Base-by-base conservation (phyloP, 225 moss, liverwort and hornwort genomes). In the Polytrichum commune region DNA sequence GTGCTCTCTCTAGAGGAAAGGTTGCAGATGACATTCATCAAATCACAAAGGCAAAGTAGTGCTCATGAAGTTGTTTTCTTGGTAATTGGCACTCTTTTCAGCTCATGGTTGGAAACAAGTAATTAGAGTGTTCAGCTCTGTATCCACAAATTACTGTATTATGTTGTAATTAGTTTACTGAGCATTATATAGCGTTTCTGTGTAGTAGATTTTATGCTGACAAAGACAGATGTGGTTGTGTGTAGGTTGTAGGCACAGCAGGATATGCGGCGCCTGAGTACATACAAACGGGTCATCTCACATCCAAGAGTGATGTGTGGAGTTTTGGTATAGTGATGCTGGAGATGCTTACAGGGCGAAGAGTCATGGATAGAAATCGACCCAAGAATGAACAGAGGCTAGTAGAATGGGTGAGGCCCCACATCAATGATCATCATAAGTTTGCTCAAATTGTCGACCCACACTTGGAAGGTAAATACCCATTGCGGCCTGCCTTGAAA, bases 321-420 rank as follows among this genome's bases (percentile, higher is more conserved):
- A 92, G 89, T 77, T 92, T 87, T 62, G 91, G 91, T 55, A 78
- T 85, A 55, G 79, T 92, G 62, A 78, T 81, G 64, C 82, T 92
- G 58, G 91, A 89, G 70, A 84, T 89, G 18, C 84, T 86, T 1
- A 87, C 91, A 5, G 91, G 89, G 69, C 80, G 89, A 77, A 86
- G 77, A 78, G 82, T 84, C 54, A 65, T 77, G 70, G 84, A 87
- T 61, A 81, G 54, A 72, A 76, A 74, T 28, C 73, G 86, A 64
- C 86, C 84, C 35, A 82, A 76, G 70, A 78, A 29, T 19, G 80
- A 81, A 33, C 80, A 83, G 77, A 63, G 70, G 27, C 75, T 92
- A 65, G 75, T 84, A 61, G 80, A 82, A 20, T 90, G 92, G 92
- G 88, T 86, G 10, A 75, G 80, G 67, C 83, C 83, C 25, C 76